Percentiles rank a stretch among this genome's conserved stretches.
Conservation (phyloP, 2,329 filamentous ascomycete genomes). For the Cladosporium sp. region DNA sequence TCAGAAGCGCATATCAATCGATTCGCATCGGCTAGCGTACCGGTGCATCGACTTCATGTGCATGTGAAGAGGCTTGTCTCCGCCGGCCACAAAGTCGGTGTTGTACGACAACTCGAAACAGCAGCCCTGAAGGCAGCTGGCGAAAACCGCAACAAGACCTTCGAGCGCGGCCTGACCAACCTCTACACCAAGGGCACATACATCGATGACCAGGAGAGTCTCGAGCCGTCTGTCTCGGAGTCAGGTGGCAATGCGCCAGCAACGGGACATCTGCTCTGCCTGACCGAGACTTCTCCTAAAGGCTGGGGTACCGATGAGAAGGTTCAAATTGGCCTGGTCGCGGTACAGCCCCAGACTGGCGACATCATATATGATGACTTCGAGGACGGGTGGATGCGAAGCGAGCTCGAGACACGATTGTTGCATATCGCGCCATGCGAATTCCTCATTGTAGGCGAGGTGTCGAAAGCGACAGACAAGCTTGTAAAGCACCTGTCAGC, state of each 20-base stretch:
- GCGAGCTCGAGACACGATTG: slow-evolving; percentile 90
- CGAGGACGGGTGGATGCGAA: slow-evolving; percentile 95
- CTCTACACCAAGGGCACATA: slow-evolving; percentile 98
- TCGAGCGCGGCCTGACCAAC: slow-evolving; percentile 88
- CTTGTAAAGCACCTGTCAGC: slow-evolving; percentile 84
- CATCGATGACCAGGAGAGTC: slow-evolving; percentile 83
- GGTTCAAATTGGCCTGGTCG: slow-evolving; percentile 84
- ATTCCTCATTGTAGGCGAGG: slow-evolving; percentile 84
- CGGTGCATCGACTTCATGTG: slow-evolving; percentile 83
- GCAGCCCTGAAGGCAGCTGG: slow-evolving; percentile 93
- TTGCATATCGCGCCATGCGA: slow-evolving; percentile 95
- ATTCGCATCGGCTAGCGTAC: slow-evolving; percentile 94
- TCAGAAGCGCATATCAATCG: slow-evolving; percentile 89
- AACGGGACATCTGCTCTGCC: slow-evolving; percentile 85
- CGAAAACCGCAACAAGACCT: slow-evolving; percentile 89
- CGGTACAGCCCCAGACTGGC: slow-evolving; percentile 91
- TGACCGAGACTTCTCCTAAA: slow-evolving; percentile 80
- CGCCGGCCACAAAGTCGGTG: slow-evolving; percentile 92
- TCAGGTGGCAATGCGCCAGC: slow-evolving; percentile 51
- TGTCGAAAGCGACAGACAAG: slow-evolving; percentile 89
- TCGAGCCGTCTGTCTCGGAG: slow-evolving; percentile 58
- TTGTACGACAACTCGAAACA: slow-evolving; percentile 91
- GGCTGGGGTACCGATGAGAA: slow-evolving; percentile 84
- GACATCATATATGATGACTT: slow-evolving; percentile 96
- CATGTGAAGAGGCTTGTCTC: slow-evolving; percentile 90